These are phyloP conservation scores for Russula compacta DNA, from an alignment of 768 basidiomycete genomes.

Conservation along the genomic window DNA sequence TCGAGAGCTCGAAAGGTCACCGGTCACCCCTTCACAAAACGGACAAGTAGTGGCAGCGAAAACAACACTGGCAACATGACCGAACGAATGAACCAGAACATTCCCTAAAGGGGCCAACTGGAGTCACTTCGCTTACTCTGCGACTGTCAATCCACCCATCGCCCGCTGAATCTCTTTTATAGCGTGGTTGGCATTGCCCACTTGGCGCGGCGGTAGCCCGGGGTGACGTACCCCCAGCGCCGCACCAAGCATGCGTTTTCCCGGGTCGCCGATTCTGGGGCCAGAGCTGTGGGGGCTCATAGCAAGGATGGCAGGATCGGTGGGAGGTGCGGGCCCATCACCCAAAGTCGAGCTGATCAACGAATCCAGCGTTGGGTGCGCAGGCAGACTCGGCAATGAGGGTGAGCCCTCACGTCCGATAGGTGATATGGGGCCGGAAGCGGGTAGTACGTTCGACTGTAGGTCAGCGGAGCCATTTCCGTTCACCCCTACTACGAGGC, in stretches of 20 bases:
- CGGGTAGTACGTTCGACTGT: constrained; percentile 1
- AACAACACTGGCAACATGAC: background rate
- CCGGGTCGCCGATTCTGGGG: constrained; percentile 83
- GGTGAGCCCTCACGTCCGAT: constrained; percentile 51
- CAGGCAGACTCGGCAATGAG: constrained; percentile 69
- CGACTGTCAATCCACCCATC: constrained; percentile 65
- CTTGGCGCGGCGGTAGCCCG: constrained; percentile 48
- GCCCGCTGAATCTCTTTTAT: constrained; percentile 66
- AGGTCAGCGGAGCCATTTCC: constrained; percentile 19
- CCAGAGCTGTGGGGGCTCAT: constrained; percentile 40
- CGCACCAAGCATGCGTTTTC: constrained; percentile 81
- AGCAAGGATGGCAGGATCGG: constrained; percentile 63
- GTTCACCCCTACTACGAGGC: constrained; percentile 24
- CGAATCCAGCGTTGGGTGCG: constrained; percentile 77
- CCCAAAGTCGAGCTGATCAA: constrained; percentile 70
- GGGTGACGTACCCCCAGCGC: constrained; percentile 81
- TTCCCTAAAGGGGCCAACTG: background rate
- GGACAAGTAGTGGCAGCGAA: background rate
- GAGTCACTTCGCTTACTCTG: constrained; percentile 42
- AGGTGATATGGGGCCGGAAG: constrained; percentile 18
- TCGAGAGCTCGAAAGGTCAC: background rate
- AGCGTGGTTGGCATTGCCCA: constrained; percentile 40
- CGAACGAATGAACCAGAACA: background rate
- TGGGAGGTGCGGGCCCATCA: constrained; percentile 40
- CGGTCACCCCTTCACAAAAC: background rate